Conservation (phyloP, 352 stramenopile species). For the Pythium pyrilobum region DNA sequence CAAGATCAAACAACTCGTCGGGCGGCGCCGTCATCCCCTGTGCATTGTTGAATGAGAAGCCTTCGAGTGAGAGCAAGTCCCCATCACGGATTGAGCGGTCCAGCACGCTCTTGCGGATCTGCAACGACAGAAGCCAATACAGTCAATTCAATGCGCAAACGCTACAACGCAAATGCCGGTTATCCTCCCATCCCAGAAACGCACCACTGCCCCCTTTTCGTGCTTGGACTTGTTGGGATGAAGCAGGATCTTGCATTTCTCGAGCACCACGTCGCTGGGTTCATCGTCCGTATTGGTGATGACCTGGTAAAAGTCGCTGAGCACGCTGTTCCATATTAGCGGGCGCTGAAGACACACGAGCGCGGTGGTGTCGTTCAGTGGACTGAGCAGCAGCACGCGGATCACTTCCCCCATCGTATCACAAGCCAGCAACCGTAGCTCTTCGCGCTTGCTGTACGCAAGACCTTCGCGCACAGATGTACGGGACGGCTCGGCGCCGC, state of each 20-base stretch:
- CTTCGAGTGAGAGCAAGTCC: slow-evolving; percentile 67
- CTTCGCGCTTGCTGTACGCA: too few relatives aligned
- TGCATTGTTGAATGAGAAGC: slow-evolving; percentile 28
- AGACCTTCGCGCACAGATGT: too few relatives aligned
- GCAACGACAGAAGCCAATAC: background rate
- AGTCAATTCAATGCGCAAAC: too few relatives aligned
- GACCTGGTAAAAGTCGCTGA: slow-evolving; percentile 79
- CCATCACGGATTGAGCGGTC: slow-evolving; percentile 80
- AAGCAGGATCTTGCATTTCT: slow-evolving; percentile 69
- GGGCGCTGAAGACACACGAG: slow-evolving; percentile 79
- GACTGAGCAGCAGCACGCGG: slow-evolving; percentile 76
- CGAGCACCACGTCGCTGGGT: slow-evolving; percentile 41
- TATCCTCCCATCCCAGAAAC: too few relatives aligned
- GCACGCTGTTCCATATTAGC: slow-evolving; percentile 68
- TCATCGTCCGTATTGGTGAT: slow-evolving; percentile 81
- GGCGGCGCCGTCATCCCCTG: slow-evolving; percentile 39
- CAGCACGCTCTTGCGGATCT: slow-evolving; percentile 67
- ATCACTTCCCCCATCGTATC: slow-evolving; percentile 73
- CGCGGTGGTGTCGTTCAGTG: slow-evolving; percentile 53
- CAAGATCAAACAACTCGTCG: slow-evolving; percentile 61
- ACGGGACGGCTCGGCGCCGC: too few relatives aligned
- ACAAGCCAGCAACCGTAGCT: too few relatives aligned
- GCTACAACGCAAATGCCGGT: too few relatives aligned
- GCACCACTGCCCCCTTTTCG: slow-evolving; percentile 70
- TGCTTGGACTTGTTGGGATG: slow-evolving; percentile 80